phyloP scores from a whole-genome alignment of 176 grass and related monocot genomes.

The Aegilops sharonensis region DNA sequence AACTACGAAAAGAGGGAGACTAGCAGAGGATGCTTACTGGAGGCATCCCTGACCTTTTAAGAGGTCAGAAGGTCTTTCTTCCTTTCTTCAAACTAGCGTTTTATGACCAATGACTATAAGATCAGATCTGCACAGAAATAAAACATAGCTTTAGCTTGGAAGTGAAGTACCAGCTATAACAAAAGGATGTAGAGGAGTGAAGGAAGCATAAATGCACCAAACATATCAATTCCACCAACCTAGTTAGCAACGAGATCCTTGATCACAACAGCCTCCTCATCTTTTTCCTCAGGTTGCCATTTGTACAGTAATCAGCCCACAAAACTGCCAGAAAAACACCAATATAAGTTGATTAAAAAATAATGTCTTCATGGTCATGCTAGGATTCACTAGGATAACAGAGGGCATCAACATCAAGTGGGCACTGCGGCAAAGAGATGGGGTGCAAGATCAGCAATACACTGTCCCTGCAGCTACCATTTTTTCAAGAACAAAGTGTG shows the following conservation, averaged over 20 bases:
- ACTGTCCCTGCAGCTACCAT: no score
- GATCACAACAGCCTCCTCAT: constrained; percentile 7
- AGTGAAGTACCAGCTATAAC: background rate
- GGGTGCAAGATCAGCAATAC: background rate
- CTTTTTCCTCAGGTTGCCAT: constrained; percentile 39
- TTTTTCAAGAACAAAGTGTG: no score
- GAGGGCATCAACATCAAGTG: constrained; percentile 55
- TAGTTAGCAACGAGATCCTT: constrained; percentile 15
- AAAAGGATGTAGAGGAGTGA: background rate
- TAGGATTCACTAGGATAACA: background rate
- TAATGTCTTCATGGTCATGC: background rate
- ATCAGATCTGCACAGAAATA: background rate
- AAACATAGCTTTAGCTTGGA: constrained; percentile 37
- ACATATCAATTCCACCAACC: background rate
- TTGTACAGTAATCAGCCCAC: constrained; percentile 56
- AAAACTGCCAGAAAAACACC: constrained; percentile 39
- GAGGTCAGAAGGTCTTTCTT: background rate
- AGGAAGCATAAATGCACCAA: background rate
- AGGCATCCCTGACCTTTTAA: no score
- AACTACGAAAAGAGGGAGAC: no score
- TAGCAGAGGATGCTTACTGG: no score
- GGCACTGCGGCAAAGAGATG: constrained; percentile 15
- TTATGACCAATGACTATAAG: background rate
- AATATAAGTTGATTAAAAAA: background rate
- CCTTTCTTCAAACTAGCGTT: background rate